Evolutionary conservation across 164 flowering plant genomes (phyloP), one percentile per base, ranked within the genome.

Genomic region (Aristolochia contorta): DNA sequence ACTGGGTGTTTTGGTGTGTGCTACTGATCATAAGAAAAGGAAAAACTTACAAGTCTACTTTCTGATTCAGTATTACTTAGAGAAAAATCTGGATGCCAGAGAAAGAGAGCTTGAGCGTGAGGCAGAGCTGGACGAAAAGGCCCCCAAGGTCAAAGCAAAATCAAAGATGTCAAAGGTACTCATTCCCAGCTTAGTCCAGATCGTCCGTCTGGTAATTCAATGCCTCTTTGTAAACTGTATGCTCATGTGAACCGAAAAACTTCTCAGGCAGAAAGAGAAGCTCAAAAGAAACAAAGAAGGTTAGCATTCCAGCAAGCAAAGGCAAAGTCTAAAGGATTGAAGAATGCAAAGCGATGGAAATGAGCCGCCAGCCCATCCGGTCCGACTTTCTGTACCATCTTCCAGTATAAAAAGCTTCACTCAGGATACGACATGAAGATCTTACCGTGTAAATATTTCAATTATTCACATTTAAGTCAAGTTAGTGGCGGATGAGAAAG

Each of bases 131-230:
- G 94, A 93, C 48, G 98, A 81, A 47, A 90, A 84, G 78, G 87
- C 94, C 56, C 90, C 98, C 2, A 93, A 93, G 77, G 67, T 77
- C 14, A 93, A 93, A 73, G 90, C 97, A 52, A 93, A 93, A 78
- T 87, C 99, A 60, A 93, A 93, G 79, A 84, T 93, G 97, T 86
- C 99, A 6, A 93, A 93, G 89, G 99, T 87, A 71, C 32, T 23
- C 48, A 37, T 37, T 37, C 43, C 43, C 43, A 37, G 43, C 43
- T 10, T 37, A 6, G 43, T 37, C 43, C 43, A 37, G 43, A 37
- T 37, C 43, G 12, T 37, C 5, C 10, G 12, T 37, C 43, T 37
- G 43, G 43, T 37, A 37, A 33, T 45, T n/a, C 47, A 58, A 53
- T 51, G 58, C 23, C 8, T 25, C 46, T 14, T 2, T 47, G 15